phyloP scores from a whole-genome alignment of 306 rosid genomes.

The Fagus sylvatica region DNA sequence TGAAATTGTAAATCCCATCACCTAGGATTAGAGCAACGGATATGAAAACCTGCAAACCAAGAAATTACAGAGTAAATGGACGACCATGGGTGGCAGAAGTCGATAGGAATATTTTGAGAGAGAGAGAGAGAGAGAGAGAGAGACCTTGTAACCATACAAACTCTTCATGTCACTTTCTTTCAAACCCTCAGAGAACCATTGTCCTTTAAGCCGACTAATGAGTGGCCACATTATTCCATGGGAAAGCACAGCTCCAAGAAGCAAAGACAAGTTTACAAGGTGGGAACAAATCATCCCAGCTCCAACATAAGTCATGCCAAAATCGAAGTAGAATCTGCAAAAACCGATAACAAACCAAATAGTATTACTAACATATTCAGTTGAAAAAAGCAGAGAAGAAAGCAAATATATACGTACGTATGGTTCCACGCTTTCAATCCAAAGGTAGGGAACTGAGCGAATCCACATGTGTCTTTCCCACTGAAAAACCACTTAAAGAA shows the following conservation, averaged over 20 bases:
- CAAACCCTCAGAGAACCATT: slow-evolving; percentile 71
- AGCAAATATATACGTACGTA: slow-evolving; percentile 47
- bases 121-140: neutral
- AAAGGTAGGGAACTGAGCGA: slow-evolving; percentile 83
- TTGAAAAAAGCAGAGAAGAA: neutral
- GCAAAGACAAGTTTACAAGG: slow-evolving; percentile 78
- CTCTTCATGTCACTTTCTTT: slow-evolving; percentile 85
- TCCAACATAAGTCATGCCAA: slow-evolving; percentile 76
- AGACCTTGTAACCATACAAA: slow-evolving; percentile 86
- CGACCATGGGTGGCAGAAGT: neutral
- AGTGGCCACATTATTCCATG: slow-evolving; percentile 89
- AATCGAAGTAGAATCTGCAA: slow-evolving; percentile 87
- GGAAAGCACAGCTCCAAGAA: slow-evolving; percentile 83
- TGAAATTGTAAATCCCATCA: slow-evolving; percentile 76
- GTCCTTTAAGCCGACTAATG: slow-evolving; percentile 55
- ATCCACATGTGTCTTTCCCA: slow-evolving; percentile 76
- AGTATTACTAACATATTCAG: neutral
- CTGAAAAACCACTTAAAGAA: slow-evolving; percentile 90
- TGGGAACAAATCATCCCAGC: slow-evolving; percentile 98
- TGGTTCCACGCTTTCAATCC: slow-evolving; percentile 91
- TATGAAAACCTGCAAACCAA: slow-evolving; percentile 62
- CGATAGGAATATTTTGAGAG: neutral
- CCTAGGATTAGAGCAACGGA: slow-evolving; percentile 82
- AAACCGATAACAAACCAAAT: slow-evolving; percentile 1
- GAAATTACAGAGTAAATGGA: neutral